Evolutionary conservation across 2,329 filamentous ascomycete species (phyloP).

Genomic region (Arthrinium puccinioides): DNA sequence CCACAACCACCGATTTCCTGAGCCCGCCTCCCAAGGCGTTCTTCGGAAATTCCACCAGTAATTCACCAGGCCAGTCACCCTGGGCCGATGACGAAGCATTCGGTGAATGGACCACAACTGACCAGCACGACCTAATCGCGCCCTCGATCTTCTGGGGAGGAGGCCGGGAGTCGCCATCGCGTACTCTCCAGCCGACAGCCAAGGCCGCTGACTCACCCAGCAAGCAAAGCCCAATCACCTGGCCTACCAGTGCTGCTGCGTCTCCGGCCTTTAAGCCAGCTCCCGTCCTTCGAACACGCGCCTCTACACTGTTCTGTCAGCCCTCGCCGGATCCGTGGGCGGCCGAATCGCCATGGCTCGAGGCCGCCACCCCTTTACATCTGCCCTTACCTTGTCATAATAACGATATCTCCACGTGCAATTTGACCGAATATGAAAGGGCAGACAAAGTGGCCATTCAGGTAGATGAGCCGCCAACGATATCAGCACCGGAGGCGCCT

Average conservation of each 20-base stretch:
- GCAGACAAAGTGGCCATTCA: too few relatives aligned
- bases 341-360: conserved; percentile 21
- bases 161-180: conserved; percentile 17
- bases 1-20: conserved; percentile 24
- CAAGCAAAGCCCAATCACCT: conserved; percentile 31
- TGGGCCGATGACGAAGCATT: conserved; percentile 33
- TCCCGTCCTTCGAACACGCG: conserved; percentile 21
- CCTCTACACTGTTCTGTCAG: conserved; percentile 23
- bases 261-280: conserved; percentile 25
- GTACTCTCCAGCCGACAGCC: conserved; percentile 20
- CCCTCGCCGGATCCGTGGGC: conserved; percentile 36
- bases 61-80: conserved; percentile 26
- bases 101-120: conserved; percentile 29
- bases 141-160: conserved; percentile 23
- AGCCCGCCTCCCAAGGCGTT: conserved; percentile 36
- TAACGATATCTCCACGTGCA: too few relatives aligned
- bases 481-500: too few relatives aligned
- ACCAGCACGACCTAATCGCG: conserved; percentile 14
- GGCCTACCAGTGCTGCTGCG: conserved; percentile 29
- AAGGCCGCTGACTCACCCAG: conserved; percentile 21
- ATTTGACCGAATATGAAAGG: too few relatives aligned
- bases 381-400: too few relatives aligned
- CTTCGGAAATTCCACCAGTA: conserved; percentile 17
- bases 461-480: too few relatives aligned
- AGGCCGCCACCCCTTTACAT: conserved; percentile 4